Evolutionary conservation across 169 alveolate genomes (phyloP), one percentile per base, ranked within the genome.

Genomic region (Amoebophrya sp.): DNA sequence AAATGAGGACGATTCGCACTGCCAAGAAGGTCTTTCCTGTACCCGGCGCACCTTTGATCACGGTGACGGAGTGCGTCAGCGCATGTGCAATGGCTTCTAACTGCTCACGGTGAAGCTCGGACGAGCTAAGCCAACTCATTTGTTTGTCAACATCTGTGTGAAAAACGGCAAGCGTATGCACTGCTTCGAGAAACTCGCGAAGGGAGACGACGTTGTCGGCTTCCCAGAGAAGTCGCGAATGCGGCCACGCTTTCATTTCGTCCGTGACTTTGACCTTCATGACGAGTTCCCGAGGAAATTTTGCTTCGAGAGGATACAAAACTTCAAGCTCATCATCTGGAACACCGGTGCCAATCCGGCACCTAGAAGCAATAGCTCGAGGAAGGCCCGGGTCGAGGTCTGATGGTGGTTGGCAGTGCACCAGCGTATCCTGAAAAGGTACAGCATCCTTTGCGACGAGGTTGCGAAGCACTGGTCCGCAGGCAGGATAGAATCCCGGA

Each of bases 231-330:
- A n/a, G n/a, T n/a, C n/a, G n/a, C n/a, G n/a, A n/a, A n/a, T n/a
- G n/a, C n/a, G n/a, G n/a, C n/a, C n/a, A n/a, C n/a, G n/a, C n/a
- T n/a, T n/a, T n/a, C n/a, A n/a, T n/a, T n/a, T n/a, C n/a, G n/a
- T n/a, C n/a, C n/a, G n/a, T n/a, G n/a, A n/a, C n/a, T 25, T 66
- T n/a, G 32, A 66, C 83, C 83, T 66, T 66, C 83, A 66, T 66
- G 32, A 66, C 83, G 35, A 66, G 83, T 2, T 66, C 83, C 32
- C 32, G 1, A 2, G 83, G 83, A n/a, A 66, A 66, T n/a, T 2
- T 66, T 66, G 83, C 83, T 25, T 7, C 18, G 32, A 66, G 35
- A 0, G 83, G 35, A 25, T 66, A 66, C 32, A 66, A 1, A 25
- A 2, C 18, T 0, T 25, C 32, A 7, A 1, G 29, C 83, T 66